Conservation (phyloP, 73 alveolate species). For the Tetrahymena thermophila region DNA sequence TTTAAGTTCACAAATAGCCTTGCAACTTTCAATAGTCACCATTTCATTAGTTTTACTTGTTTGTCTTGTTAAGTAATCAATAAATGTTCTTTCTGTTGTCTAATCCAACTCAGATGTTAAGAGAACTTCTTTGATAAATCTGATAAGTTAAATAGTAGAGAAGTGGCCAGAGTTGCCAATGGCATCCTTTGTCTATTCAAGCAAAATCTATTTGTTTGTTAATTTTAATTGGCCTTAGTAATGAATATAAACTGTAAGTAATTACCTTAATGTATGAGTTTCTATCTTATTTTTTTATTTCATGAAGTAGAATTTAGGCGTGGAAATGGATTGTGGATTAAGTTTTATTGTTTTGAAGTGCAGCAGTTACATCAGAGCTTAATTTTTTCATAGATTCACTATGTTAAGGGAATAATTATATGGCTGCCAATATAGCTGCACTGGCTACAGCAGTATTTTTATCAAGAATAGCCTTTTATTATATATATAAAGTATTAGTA, state of each 20-base stretch:
- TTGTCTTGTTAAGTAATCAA: constrained; percentile 30
- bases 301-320: background rate
- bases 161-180: constrained; percentile 14
- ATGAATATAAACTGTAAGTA: background rate
- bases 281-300: background rate
- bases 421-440: constrained; percentile 39
- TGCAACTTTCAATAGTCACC: constrained; percentile 31
- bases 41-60: constrained; percentile 30
- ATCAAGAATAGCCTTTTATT: constrained; percentile 22
- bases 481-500: background rate
- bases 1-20: constrained; percentile 36
- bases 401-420: constrained; percentile 15
- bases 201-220: constrained; percentile 6
- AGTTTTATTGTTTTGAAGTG: background rate
- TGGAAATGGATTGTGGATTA: background rate
- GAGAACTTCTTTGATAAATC: constrained; percentile 24
- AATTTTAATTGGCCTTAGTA: background rate
- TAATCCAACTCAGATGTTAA: constrained; percentile 13
- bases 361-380: constrained; percentile 32
- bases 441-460: constrained; percentile 37
- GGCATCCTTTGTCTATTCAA: constrained; percentile 25
- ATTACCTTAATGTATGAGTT: background rate
- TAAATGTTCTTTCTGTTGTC: constrained; percentile 16
- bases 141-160: constrained; percentile 22
- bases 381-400: constrained; percentile 23